phyloP scores from a whole-genome alignment of 2,329 filamentous ascomycete species.

The Cephalotrichum gorgonifer region DNA sequence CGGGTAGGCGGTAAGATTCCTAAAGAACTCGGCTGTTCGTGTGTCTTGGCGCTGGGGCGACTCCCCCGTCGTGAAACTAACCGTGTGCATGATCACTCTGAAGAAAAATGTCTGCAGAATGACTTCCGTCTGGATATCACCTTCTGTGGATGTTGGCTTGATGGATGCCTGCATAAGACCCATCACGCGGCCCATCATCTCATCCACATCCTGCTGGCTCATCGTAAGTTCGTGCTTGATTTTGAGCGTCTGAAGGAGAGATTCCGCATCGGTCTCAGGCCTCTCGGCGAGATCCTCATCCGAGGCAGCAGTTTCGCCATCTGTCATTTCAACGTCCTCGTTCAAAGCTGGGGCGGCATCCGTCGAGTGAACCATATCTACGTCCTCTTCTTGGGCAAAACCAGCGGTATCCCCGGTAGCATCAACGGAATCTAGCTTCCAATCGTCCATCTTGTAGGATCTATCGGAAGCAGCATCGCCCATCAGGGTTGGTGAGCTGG shows the following conservation, averaged over 20 bases:
- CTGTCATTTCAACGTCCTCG: neutral
- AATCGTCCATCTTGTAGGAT: neutral
- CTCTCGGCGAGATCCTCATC: neutral
- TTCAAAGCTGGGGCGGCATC: neutral
- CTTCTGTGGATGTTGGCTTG: slow-evolving; percentile 53
- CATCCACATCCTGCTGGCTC: slow-evolving; percentile 83
- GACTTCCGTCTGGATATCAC: slow-evolving; percentile 64
- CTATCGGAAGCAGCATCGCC: slow-evolving; percentile 2
- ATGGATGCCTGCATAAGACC: slow-evolving; percentile 88
- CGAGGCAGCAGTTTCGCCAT: neutral
- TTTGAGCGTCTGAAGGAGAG: slow-evolving; percentile 33
- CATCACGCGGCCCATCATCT: slow-evolving; percentile 88
- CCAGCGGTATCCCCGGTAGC: neutral
- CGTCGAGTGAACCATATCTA: neutral
- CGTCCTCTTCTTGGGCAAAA: slow-evolving; percentile 3
- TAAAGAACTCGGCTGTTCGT: slow-evolving; percentile 36
- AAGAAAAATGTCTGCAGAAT: slow-evolving; percentile 64
- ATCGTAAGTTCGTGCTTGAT: slow-evolving; percentile 11
- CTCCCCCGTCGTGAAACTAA: slow-evolving; percentile 30
- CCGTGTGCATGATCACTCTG: slow-evolving; percentile 48
- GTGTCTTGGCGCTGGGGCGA: slow-evolving; percentile 6
- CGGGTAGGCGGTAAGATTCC: slow-evolving; percentile 51
- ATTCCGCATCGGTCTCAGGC: slow-evolving; percentile 15
- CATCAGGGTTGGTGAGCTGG: slow-evolving; percentile 5
- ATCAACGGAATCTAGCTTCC: neutral